These are phyloP conservation scores for Penicillium italicum DNA, from an alignment of 2,329 filamentous ascomycete species.

Conservation along the genomic window DNA sequence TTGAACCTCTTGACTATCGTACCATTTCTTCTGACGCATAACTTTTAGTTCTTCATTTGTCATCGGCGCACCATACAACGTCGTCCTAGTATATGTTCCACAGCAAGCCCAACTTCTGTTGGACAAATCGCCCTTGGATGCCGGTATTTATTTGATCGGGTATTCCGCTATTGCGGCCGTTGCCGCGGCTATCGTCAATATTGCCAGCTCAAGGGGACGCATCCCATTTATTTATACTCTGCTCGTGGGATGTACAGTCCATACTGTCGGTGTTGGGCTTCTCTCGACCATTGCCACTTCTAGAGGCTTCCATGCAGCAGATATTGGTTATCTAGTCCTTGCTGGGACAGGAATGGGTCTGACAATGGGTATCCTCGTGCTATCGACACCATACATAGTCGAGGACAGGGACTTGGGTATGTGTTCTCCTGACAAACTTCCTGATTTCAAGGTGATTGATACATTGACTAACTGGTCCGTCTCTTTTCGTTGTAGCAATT, in stretches of 20 bases:
- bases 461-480: constrained; percentile 1
- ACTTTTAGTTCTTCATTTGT: constrained; percentile 24
- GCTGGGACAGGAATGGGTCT: constrained; percentile 24
- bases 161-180: constrained; percentile 26
- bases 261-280: constrained; percentile 27
- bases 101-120: constrained; percentile 28
- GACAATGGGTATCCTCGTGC: constrained; percentile 22
- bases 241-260: constrained; percentile 23
- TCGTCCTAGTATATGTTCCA: constrained; percentile 29
- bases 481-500: constrained; percentile 15
- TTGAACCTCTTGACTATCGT: background rate
- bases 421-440: background rate
- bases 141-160: constrained; percentile 27
- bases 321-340: constrained; percentile 22
- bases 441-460: background rate
- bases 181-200: constrained; percentile 21
- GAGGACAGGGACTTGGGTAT: constrained; percentile 27
- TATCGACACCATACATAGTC: constrained; percentile 25
- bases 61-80: constrained; percentile 26
- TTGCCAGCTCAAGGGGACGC: constrained; percentile 20
- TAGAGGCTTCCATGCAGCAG: constrained; percentile 19
- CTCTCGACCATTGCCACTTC: constrained; percentile 21
- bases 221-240: constrained; percentile 30
- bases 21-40: background rate
- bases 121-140: constrained; percentile 24